Conservation (phyloP, 331 rosid species). For the Ulmus americana region DNA sequence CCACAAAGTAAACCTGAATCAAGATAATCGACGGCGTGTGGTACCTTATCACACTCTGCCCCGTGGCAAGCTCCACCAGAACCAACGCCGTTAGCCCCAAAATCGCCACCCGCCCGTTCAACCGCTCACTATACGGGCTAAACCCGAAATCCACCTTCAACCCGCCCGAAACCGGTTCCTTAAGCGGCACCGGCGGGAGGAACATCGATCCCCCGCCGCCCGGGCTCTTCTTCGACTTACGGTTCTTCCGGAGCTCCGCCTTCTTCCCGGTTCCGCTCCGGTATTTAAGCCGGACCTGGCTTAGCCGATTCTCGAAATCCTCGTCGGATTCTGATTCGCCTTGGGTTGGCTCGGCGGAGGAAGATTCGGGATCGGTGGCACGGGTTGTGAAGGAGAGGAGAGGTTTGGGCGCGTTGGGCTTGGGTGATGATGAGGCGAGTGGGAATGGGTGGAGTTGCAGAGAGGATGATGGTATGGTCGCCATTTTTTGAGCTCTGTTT, state of each 20-base stretch:
- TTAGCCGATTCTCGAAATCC: constrained; percentile 64
- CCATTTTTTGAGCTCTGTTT: constrained; percentile 35
- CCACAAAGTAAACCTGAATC: constrained; percentile 66
- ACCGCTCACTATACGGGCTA: constrained; percentile 61
- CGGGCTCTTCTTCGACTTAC: constrained; percentile 44
- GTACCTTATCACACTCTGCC: constrained; percentile 61
- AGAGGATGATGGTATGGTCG: constrained; percentile 32
- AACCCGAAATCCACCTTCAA: constrained; percentile 74
- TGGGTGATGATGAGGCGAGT: constrained; percentile 25
- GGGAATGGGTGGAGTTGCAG: constrained; percentile 40
- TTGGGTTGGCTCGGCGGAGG: constrained; percentile 29
- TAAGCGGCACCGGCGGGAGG: constrained; percentile 73
- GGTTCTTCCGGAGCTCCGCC: constrained; percentile 54
- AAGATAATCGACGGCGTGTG: constrained; percentile 61
- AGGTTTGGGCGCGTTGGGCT: constrained; percentile 22
- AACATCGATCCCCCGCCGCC: constrained; percentile 27
- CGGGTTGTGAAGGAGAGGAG: constrained; percentile 30
- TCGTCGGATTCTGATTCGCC: constrained; percentile 29
- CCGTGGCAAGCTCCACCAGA: constrained; percentile 78
- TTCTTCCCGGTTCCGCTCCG: constrained; percentile 83
- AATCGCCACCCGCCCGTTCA: constrained; percentile 65
- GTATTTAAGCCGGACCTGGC: constrained; percentile 55
- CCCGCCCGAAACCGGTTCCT: constrained; percentile 60
- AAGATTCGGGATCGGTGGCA: constrained; percentile 37
- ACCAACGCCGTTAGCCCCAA: constrained; percentile 66